Base-by-base conservation (phyloP, 768 basidiomycete species). In the Psilocybe cubensis region DNA sequence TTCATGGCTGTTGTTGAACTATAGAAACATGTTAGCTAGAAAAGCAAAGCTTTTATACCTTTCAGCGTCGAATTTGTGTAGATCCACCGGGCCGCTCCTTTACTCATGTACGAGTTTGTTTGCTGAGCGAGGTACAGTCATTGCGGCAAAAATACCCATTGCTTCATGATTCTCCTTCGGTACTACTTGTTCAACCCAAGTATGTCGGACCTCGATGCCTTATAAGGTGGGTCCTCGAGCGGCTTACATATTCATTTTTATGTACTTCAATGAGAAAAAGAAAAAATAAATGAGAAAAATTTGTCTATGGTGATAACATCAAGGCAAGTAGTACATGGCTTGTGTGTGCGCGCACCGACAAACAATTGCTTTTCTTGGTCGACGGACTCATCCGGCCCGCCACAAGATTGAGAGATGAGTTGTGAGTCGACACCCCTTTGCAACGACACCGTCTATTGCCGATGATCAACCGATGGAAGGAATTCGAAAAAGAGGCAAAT, bases 1-100 rank as follows among this genome's bases (percentile, higher is more conserved):
- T 33, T 49, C 47, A 49, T 49, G 47, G 33, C 24, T 49, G 47
- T 1, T 31, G 23, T 28, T 49, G 47, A 49, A 28, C 29, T 49
- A 29, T 10, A 18, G 21, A 18, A 12, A 20, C 31, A n/a, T n/a
- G n/a, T n/a, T 49, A 12, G 0, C 17, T n/a, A 28, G 14, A 31
- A 49, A 31, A 49, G 14, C 28, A 33, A 18, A 31, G 18, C 25
- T 14, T 49, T 49, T 49, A 49, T 49, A 49, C 47, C 33, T 0
- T 18, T 18, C n/a, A 49, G 23, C 25, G 14, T 33, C 33, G 17
- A 11, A 0, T 3, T 0, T 49, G 6, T n/a, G n/a, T 28, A 2
- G 25, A 8, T 25, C 4, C 9, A 8, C 47, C 47, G 47, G 47
- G 11, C 47, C 47, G 47, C 12, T n/a, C n/a, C n/a, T n/a, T n/a